Base-by-base conservation (phyloP, 495 filamentous ascomycete species). In the Xylaria scruposa region DNA sequence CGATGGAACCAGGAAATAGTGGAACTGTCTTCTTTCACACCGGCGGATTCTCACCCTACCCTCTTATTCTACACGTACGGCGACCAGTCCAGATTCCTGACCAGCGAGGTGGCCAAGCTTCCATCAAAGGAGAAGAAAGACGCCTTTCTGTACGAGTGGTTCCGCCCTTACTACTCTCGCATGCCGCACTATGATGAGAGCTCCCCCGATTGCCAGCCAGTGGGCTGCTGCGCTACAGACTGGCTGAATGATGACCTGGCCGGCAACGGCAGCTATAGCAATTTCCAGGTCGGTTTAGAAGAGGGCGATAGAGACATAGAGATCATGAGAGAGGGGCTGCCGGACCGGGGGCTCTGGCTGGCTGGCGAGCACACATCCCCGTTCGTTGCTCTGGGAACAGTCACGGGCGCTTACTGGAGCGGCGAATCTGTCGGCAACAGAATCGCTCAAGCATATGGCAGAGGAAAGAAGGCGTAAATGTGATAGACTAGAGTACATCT, bases 321-420 rank as follows among this genome's bases (percentile, higher is more conserved):
- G 77, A 81, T 85, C 1, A 88, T 97, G 84, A 84, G 94, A 40
- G 81, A 87, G 3, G 95, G 94, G 3, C 81, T 92, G 54, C 85
- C 88, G 5, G 89, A 87, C 15, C 85, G 92, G 21, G 89, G 91
- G 1, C 73, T 98, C 4, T 99, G 95, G 95, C 88, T 98, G 74
- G 96, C 95, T 0, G 95, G 95, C 0, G 95, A 99, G 80, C 96
- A 98, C 82, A 97, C 95, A 36, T 90, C 94, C 33, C 95, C 95
- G 36, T 97, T 97, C 80, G 89, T 95, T 24, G 93, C 92, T 19
- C 79, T 97, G 63, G 95, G 95, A 1, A 97, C 94, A 9, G 91
- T 90, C 13, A 95, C 93, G 3, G 95, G 95, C 2, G 95, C 95
- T 13, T 98, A 94, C 72, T 97, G 93, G 94, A 94, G 93, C 79